These are phyloP conservation scores for Glycine latifolia DNA, from an alignment of 306 rosid species.

Conservation along the genomic window DNA sequence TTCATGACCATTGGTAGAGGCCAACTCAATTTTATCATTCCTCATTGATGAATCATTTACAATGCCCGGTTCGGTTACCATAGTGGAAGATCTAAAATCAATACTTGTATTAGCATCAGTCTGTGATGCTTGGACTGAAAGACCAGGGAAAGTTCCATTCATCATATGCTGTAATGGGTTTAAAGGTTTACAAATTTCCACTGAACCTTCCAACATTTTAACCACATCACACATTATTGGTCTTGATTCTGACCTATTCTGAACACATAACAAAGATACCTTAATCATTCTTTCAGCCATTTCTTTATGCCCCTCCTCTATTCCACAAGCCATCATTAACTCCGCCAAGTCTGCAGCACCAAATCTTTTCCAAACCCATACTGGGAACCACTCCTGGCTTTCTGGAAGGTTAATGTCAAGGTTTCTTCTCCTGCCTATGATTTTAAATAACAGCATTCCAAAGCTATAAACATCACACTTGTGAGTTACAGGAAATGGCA, in stretches of 20 bases:
- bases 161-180: slow-evolving; percentile 46
- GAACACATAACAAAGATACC: slow-evolving; percentile 54
- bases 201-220: slow-evolving; percentile 57
- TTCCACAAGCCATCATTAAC: slow-evolving; percentile 31
- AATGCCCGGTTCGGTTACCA: not conserved
- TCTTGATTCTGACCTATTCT: slow-evolving; percentile 46
- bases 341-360: slow-evolving; percentile 28
- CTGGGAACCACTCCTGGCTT: slow-evolving; percentile 53
- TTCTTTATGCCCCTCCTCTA: slow-evolving; percentile 47
- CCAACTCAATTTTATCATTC: not conserved
- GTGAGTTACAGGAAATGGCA: not conserved
- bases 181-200: slow-evolving; percentile 48
- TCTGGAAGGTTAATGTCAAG: slow-evolving; percentile 7
- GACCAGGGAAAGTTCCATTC: not conserved
- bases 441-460: slow-evolving; percentile 2
- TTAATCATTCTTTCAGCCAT: slow-evolving; percentile 45
- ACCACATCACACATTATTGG: slow-evolving; percentile 55
- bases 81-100: not conserved
- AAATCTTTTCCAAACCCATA: slow-evolving; percentile 48
- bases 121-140: not conserved
- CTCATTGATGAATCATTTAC: not conserved
- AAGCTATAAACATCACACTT: not conserved
- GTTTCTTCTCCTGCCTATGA: slow-evolving; percentile 51
- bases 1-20: no score
- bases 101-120: not conserved